Evolutionary conservation across 2,329 filamentous ascomycete species (phyloP), one percentile per base, ranked within the genome.

Genomic region (Blastomyces gilchristii): DNA sequence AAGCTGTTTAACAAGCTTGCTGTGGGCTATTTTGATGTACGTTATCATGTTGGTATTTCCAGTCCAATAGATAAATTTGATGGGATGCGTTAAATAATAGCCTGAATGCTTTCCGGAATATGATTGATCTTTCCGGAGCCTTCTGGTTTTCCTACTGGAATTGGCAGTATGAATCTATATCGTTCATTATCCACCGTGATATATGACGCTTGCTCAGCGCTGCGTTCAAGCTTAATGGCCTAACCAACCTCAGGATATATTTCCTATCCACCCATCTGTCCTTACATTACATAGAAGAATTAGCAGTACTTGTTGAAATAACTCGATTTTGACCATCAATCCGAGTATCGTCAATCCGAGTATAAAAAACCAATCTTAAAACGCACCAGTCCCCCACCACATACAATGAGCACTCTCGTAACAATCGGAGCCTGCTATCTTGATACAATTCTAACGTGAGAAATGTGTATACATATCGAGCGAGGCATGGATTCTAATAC

Each of bases 361-460:
- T 1, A 56, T 45, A 45, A 45, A 47, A 45, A 16, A 12, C n/a
- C 4, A 45, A 45, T 45, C 45, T 39, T 11, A 43, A 28, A 43
- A 16, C 11, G 5, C 12, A 58, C 11, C 9, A 8, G 5, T 18
- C 54, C 43, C 52, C 61, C 22, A 60, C 28, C 58, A 47, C 52
- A 47, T 22, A 66, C 60, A 16, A 83, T 81, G 78, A 80, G 77
- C 70, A 81, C 82, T 67, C 78, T 89, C 64, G 74, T 88, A 63
- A 80, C 85, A 52, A 79, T 87, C 37, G 86, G 86, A 37, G 85
- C 85, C 14, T 86, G 85, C 69, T 88, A 88, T 74, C 75, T 88
- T 61, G 86, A 89, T 74, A 88, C 85, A 0, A 86, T 89, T 63
- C 78, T 88, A 37, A 84, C 78, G 84, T 80, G 77, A 74, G 71